Base-by-base conservation (phyloP, 2,329 filamentous ascomycete genomes). In the Fusarium transvaalense region DNA sequence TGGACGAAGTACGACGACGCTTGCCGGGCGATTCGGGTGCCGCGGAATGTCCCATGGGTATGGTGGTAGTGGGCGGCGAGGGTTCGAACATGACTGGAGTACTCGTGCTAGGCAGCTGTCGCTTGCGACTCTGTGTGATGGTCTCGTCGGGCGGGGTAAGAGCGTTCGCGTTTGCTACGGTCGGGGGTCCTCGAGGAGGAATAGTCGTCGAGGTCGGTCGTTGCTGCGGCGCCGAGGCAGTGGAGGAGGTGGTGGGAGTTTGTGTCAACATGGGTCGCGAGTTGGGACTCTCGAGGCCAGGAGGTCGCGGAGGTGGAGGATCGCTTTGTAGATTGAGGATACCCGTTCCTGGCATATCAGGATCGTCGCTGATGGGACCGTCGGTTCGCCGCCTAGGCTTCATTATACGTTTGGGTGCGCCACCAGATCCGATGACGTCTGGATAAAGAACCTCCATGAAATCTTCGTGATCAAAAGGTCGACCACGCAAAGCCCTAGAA, bases 361-460 rank as follows among this genome's bases (percentile, higher is more conserved):
- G 72, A n/a, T 85, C 82, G 43, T 84, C 83, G 38, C 78, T 78
- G 3, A 78, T 76, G 39, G 83, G 76, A 10, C 78, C 80, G 35
- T 87, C 85, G 21, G 81, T 78, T 29, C 83, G 82, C 65, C 85
- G 78, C 60, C 85, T 79, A 12, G 85, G 83, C 73, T 85, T 87
- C 78, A 86, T 87, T 68, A 88, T 82, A 31, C 86, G 83, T 74
- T 88, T 88, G 1, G 86, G 86, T 1, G 86, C 86, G 53, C 86
- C 86, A 23, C 86, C 85, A 2, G 86, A 88, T 13, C 86, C 86
- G 42, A 88, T 80, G 10, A 89, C 86, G 57, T 89, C 86, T 31
- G 86, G 85, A 61, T 88, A 89, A 12, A 89, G 78, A 23, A 88
- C 82, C 73, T 88, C 86, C 83, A 88, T 87, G 74, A 81, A 88